Conservation (phyloP, 2,329 filamentous ascomycete genomes). For the Calonectria pseudoturangicola region DNA sequence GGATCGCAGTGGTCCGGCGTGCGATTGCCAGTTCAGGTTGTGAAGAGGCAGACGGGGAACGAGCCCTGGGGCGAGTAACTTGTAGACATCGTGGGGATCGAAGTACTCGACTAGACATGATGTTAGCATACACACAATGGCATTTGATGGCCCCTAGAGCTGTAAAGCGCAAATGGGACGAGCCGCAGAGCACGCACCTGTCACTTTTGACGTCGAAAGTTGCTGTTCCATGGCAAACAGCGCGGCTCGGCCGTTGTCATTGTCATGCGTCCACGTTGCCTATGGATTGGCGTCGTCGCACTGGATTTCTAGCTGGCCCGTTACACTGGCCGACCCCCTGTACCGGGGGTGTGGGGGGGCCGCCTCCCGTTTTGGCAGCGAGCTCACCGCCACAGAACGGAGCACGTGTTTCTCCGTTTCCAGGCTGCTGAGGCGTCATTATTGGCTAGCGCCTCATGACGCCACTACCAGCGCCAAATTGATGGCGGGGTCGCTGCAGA, state of each 20-base stretch:
- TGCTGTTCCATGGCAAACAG: conserved; percentile 76
- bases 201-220: conserved; percentile 85
- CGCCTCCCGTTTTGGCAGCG: conserved; percentile 46
- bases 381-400: conserved; percentile 54
- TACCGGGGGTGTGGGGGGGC: conserved; percentile 16
- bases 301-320: conserved; percentile 51
- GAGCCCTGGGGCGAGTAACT: conserved; percentile 85
- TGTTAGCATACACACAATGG: conserved; percentile 44
- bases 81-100: conserved; percentile 93
- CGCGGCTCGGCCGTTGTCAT: conserved; percentile 55
- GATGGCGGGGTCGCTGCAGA: conserved; percentile 59
- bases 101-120: conserved; percentile 87
- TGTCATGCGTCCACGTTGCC: conserved; percentile 49
- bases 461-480: conserved; percentile 44
- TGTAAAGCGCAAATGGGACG: background rate
- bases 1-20: conserved; percentile 90
- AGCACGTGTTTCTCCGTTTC: conserved; percentile 54
- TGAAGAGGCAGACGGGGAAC: conserved; percentile 87
- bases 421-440: conserved; percentile 48
- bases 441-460: conserved; percentile 49
- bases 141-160: background rate
- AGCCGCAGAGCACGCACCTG: conserved; percentile 70
- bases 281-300: conserved; percentile 41
- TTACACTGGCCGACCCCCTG: conserved; percentile 44
- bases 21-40: conserved; percentile 98